These are phyloP conservation scores for Colletotrichum trifolii DNA, from an alignment of 2,329 filamentous ascomycete species.

Conservation along the genomic window DNA sequence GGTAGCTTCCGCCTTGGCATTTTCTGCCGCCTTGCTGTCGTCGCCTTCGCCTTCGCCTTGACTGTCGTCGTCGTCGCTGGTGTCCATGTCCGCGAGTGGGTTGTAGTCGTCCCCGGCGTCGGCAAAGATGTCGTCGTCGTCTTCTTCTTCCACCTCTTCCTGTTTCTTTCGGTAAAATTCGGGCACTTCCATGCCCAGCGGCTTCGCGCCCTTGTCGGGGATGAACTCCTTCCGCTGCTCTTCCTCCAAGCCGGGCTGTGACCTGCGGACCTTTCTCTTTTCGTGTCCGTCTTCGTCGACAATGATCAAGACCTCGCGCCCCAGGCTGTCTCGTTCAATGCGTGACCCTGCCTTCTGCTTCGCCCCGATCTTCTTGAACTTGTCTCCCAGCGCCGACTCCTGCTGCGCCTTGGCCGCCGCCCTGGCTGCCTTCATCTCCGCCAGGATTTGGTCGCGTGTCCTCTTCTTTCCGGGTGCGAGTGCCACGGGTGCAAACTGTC, in stretches of 20 bases:
- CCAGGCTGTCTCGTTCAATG: constrained; percentile 70
- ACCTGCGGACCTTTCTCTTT: constrained; percentile 71
- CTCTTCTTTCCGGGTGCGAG: constrained; percentile 69
- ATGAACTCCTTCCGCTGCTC: constrained; percentile 57
- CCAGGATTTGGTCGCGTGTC: constrained; percentile 73
- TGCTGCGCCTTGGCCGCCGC: constrained; percentile 67
- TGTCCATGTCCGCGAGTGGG: constrained; percentile 69
- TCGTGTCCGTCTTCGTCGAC: constrained; percentile 74
- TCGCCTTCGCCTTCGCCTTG: constrained; percentile 49
- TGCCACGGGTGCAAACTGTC: constrained; percentile 66
- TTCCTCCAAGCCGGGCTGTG: constrained; percentile 51
- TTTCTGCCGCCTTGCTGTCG: constrained; percentile 36
- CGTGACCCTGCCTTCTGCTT: constrained; percentile 64
- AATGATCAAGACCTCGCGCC: constrained; percentile 72
- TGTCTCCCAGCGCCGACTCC: constrained; percentile 64
- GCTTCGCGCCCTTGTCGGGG: constrained; percentile 65
- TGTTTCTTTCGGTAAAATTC: constrained; percentile 64
- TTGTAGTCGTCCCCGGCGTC: constrained; percentile 75
- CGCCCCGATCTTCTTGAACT: constrained; percentile 73
- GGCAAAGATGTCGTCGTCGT: constrained; percentile 73
- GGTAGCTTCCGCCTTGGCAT: constrained; percentile 34
- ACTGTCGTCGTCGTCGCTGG: constrained; percentile 54
- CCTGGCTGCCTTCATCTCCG: constrained; percentile 72
- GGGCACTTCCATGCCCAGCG: constrained; percentile 74
- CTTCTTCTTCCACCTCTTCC: constrained; percentile 58